phyloP scores from a whole-genome alignment of 495 filamentous ascomycete species.

The Chlorociboria aeruginascens region DNA sequence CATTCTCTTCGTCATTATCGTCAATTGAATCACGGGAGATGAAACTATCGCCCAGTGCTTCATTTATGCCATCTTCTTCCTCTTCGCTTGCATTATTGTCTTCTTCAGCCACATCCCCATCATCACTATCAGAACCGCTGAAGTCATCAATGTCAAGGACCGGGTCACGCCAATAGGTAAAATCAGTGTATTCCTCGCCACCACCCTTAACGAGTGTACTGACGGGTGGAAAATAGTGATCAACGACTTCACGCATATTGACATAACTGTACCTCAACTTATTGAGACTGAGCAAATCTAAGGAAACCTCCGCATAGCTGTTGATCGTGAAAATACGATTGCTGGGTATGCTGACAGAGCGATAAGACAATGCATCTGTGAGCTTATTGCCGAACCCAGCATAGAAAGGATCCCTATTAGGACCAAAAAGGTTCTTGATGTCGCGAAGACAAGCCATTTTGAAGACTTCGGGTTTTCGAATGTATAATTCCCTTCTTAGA shows the following conservation, averaged over 20 bases:
- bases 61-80: slow-evolving; percentile 31
- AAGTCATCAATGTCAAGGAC: slow-evolving; percentile 68
- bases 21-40: slow-evolving; percentile 38
- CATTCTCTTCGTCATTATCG: slow-evolving; percentile 27
- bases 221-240: slow-evolving; percentile 90
- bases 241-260: slow-evolving; percentile 88
- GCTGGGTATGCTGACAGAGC: slow-evolving; percentile 86
- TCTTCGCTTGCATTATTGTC: slow-evolving; percentile 32
- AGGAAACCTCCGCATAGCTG: slow-evolving; percentile 88
- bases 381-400: slow-evolving; percentile 95
- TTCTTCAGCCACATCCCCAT: slow-evolving; percentile 31
- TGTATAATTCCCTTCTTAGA: slow-evolving; percentile 82
- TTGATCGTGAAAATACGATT: slow-evolving; percentile 98
- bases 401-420: slow-evolving; percentile 74
- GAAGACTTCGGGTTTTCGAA: slow-evolving; percentile 96
- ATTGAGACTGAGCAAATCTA: slow-evolving; percentile 82
- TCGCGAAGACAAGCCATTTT: slow-evolving; percentile 98
- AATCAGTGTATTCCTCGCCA: slow-evolving; percentile 81
- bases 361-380: slow-evolving; percentile 92
- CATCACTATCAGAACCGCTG: slow-evolving; percentile 61
- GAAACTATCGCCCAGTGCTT: slow-evolving; percentile 48
- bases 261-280: slow-evolving; percentile 96
- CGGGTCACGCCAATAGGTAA: slow-evolving; percentile 74
- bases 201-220: slow-evolving; percentile 63
- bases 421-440: slow-evolving; percentile 78